phyloP scores from a whole-genome alignment of 2,329 filamentous ascomycete genomes.

The Colletotrichum sp. region DNA sequence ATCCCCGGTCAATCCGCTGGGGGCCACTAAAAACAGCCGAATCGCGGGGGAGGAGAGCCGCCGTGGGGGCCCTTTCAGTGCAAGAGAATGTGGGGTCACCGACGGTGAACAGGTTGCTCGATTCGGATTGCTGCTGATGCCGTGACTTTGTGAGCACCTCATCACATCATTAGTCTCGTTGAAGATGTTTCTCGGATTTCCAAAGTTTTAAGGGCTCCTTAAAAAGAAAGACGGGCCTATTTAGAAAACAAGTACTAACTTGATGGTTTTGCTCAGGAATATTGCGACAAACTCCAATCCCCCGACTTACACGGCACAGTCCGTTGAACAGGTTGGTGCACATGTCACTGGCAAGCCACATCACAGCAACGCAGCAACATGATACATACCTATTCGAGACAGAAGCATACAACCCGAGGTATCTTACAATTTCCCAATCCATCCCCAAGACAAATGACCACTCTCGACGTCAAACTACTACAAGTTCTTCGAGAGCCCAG shows the following conservation, averaged over 20 bases:
- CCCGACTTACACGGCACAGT: neutral
- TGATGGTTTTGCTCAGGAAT: neutral
- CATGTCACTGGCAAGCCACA: neutral
- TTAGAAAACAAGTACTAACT: neutral
- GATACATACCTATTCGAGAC: neutral
- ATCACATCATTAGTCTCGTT: neutral
- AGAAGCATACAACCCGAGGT: neutral
- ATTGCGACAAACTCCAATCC: neutral
- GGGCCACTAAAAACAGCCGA: neutral
- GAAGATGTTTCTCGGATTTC: neutral
- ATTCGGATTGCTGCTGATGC: neutral
- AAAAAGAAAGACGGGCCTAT: neutral
- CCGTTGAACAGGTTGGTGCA: fast-evolving
- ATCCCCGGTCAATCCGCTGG: neutral
- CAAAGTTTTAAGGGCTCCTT: fast-evolving
- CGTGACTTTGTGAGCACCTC: neutral
- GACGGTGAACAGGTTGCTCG: slow-evolving; percentile 7
- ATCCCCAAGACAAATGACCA: neutral
- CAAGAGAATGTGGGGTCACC: slow-evolving; percentile 7
- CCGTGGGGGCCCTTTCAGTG: neutral
- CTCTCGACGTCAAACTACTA: slow-evolving; percentile 23
- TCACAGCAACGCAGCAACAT: neutral
- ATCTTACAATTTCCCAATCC: neutral
- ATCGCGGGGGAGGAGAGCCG: neutral
- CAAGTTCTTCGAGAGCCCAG: slow-evolving; percentile 39